Evolutionary conservation across 441 rosid genomes (phyloP).

Genomic region (Populus hybrid): DNA sequence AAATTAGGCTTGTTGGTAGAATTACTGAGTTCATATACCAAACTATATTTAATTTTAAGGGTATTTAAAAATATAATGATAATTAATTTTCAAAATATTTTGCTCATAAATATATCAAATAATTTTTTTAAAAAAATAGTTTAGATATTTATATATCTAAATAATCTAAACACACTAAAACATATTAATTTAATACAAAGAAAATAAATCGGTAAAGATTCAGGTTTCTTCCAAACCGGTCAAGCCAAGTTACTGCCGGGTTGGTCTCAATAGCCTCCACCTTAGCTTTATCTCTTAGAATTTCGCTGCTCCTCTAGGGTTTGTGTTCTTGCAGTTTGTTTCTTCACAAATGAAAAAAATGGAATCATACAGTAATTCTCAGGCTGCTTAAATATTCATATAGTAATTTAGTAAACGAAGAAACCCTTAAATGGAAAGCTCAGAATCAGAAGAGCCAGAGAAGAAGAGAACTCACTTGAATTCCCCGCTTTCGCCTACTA

Average conservation of each 20-base stretch:
- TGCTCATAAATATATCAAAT: no score
- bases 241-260: not conserved
- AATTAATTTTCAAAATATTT: no score
- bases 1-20: no score
- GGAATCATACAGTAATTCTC: not conserved
- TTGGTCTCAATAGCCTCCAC: not conserved
- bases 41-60: no score
- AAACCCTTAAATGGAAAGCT: constrained; percentile 48
- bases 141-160: no score
- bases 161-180: no score
- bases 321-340: not conserved
- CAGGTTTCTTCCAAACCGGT: not conserved
- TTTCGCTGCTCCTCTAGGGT: not conserved
- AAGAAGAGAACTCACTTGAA: constrained; percentile 68
- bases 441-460: constrained; percentile 65
- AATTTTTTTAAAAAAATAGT: no score
- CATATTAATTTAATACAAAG: no score
- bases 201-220: no score
- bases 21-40: fast-evolving
- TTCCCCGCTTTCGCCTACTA: constrained; percentile 40
- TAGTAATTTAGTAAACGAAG: not conserved
- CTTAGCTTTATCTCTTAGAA: not conserved
- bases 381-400: not conserved
- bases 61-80: fast-evolving
- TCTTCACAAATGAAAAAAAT: not conserved